Evolutionary conservation across 257 asterid species (phyloP), one percentile per base, ranked within the genome.

Genomic region (Solanum paucissectum): DNA sequence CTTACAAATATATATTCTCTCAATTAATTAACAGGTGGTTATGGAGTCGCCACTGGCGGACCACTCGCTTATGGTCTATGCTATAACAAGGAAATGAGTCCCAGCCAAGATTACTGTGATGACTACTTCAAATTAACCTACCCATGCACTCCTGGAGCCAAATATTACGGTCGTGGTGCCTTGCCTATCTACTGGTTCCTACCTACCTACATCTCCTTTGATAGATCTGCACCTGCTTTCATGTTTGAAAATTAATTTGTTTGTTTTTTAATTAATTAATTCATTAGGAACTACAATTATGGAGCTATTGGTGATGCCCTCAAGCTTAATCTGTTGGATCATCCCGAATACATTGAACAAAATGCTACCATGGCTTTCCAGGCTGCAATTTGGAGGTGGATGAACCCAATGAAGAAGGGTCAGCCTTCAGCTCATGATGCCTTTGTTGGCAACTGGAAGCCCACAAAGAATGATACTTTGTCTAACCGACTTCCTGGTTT

Each of bases 11-110:
- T 52, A 52, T 16, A 55, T 55, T 49, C 60, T 49, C 23, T 49
- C 23, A 49, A 55, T 55, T 75, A 77, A 40, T 10, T 40, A 9
- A 32, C 86, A 97, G 99, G 99, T 87, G 99, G 98, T 89, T 92
- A 94, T 90, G 97, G 95, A 52, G 98, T 95, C 44, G 96, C 98
- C n/a, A 94, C 98, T 2, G 99, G 99, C 8, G 99, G 99, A 84
- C 99, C 98, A 7, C 88, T 91, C 83, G 98, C 98, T 29, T 95
- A 98, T 96, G 99, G 99, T 86, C 92, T 97, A 18, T 95, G 98
- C 90, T 97, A 95, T 90, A 95, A 93, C 88, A 91, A 87, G 84
- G 94, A 92, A 87, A 68, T 92, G 92, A 92, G 94, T 87, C 94
- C 94, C 55, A 89, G 87, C 60, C 89, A 90, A 38, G 86, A 73